These are phyloP conservation scores for Trametes sanguinea DNA, from an alignment of 768 basidiomycete genomes.

Conservation along the genomic window DNA sequence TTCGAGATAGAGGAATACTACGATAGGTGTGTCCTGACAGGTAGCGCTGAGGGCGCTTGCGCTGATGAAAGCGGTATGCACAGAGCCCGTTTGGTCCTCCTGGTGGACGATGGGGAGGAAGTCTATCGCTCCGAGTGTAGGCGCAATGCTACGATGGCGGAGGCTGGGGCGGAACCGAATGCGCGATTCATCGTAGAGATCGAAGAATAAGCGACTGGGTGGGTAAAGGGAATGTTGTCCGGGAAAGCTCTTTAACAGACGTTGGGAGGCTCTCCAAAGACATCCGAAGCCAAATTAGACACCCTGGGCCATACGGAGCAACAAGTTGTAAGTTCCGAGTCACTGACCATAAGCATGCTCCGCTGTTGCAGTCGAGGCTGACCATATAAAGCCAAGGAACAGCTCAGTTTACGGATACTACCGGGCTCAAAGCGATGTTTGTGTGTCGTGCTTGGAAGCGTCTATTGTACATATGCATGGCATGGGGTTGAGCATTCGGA, in stretches of 20 bases:
- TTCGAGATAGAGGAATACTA: constrained; percentile 37
- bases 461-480: too few relatives aligned
- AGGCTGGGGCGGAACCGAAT: constrained; percentile 21
- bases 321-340: too few relatives aligned
- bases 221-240: constrained; percentile 2
- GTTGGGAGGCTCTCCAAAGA: too few relatives aligned
- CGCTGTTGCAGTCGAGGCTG: too few relatives aligned
- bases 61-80: neutral
- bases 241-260: neutral
- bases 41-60: neutral
- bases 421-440: too few relatives aligned
- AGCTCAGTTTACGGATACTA: too few relatives aligned
- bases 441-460: too few relatives aligned
- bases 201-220: neutral
- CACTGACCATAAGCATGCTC: too few relatives aligned
- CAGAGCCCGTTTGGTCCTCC: constrained; percentile 18
- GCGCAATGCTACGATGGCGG: constrained; percentile 23
- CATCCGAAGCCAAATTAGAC: too few relatives aligned
- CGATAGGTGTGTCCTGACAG: constrained; percentile 13
- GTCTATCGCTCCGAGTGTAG: constrained; percentile 19
- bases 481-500: too few relatives aligned
- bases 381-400: too few relatives aligned
- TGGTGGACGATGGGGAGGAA: constrained; percentile 19
- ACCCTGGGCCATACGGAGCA: too few relatives aligned
- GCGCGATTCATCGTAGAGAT: constrained; percentile 22